Percentiles rank a stretch among this genome's conserved stretches.
Conservation (phyloP, 1,284 basidiomycete species). For the Ustilago xerochloae region DNA sequence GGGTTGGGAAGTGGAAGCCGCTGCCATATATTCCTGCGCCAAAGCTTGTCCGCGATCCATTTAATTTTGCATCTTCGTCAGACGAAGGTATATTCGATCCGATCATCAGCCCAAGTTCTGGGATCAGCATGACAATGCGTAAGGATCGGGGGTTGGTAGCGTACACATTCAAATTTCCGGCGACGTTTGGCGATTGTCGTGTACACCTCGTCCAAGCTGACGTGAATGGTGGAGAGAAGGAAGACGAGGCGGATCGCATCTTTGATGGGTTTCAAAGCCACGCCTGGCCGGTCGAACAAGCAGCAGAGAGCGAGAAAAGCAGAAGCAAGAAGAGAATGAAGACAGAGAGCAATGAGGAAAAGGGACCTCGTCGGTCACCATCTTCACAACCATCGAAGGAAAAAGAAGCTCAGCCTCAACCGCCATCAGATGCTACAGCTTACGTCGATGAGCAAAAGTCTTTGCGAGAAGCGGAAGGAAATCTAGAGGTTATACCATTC, state of each 20-base stretch:
- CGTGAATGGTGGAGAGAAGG: conserved; percentile 6
- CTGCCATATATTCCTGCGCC: conserved; percentile 20
- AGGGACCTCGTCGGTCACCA: background rate
- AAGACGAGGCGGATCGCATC: conserved; percentile 23
- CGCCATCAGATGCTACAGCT: background rate
- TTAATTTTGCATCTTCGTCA: conserved; percentile 8
- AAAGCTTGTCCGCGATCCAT: background rate
- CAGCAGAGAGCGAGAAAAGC: background rate
- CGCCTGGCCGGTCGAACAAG: conserved; percentile 16
- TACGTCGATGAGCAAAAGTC: background rate
- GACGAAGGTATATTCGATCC: conserved; percentile 18
- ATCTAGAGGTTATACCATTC: conserved; percentile 21
- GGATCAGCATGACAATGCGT: conserved; percentile 8
- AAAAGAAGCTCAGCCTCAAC: background rate
- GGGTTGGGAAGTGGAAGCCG: conserved; percentile 16
- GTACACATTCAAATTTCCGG: conserved; percentile 26
- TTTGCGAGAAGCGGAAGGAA: too few relatives aligned
- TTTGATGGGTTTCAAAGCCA: conserved; percentile 24
- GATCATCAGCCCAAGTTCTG: conserved; percentile 15
- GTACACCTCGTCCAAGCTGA: conserved; percentile 46
- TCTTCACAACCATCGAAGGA: background rate
- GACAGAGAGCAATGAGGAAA: background rate
- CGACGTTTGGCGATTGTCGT: conserved; percentile 28
- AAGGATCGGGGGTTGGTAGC: conserved; percentile 11
- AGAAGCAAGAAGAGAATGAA: background rate